Evolutionary conservation across 2,329 filamentous ascomycete species (phyloP).

Genomic region (Colletotrichum sidae): DNA sequence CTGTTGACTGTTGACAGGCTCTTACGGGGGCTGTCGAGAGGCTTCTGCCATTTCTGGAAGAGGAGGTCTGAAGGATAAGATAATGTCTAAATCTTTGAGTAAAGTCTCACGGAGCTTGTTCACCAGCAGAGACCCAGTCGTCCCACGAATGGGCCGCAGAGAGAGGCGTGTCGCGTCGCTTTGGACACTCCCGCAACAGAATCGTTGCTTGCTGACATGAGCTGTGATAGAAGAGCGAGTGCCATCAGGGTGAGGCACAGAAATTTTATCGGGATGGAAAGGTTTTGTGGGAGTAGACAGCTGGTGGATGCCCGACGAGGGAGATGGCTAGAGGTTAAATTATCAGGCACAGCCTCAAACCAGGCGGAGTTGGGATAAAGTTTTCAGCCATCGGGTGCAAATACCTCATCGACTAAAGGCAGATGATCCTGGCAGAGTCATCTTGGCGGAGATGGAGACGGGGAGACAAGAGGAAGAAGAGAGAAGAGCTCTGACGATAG

Average conservation of each 20-base stretch:
- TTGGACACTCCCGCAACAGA: background rate
- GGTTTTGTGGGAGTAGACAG: background rate
- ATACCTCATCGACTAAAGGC: background rate
- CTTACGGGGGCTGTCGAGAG: conserved; percentile 15
- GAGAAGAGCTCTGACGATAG: background rate
- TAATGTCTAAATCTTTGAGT: background rate
- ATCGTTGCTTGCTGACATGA: background rate
- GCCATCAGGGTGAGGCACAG: background rate
- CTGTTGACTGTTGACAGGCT: background rate
- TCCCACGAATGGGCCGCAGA: background rate
- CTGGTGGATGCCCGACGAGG: background rate
- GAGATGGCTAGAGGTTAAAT: background rate
- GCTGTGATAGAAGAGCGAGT: background rate
- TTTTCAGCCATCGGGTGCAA: conserved; percentile 6
- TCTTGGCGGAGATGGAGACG: background rate
- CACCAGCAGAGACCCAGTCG: background rate
- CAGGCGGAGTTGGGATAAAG: conserved; percentile 14
- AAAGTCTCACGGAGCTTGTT: background rate
- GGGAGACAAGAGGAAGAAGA: background rate
- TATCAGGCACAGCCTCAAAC: conserved; percentile 22
- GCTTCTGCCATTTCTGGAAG: conserved; percentile 7
- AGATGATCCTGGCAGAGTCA: background rate
- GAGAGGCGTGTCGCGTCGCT: background rate
- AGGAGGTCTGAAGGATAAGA: background rate
- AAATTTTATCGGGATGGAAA: background rate